Evolutionary conservation across 2,329 filamentous ascomycete genomes (phyloP), one percentile per base, ranked within the genome.

Genomic region (Scedosporium minutisporum): DNA sequence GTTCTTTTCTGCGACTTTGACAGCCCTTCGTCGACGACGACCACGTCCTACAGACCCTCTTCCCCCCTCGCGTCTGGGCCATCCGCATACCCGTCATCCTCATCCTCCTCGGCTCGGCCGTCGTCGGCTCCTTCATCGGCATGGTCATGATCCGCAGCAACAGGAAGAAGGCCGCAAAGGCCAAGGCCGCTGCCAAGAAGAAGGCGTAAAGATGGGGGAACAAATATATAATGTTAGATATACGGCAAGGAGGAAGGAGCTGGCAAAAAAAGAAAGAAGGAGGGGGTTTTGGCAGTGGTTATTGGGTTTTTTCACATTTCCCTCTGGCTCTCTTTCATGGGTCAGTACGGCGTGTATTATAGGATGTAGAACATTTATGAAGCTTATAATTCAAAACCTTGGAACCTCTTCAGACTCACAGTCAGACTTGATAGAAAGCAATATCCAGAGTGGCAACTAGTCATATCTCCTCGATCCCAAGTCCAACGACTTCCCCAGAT

Each of bases 131-230:
- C 65, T 99, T 99, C 82, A 83, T 99, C 68, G 89, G 90, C 71
- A 87, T 96, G 73, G 93, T 99, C 72, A 99, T 99, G 95, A 97
- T 99, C 79, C 87, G 91, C 75, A 97, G 93, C 83, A 97, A 97
- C 82, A 84, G 89, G 75, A 97, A 97, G 86, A 97, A 95, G 86
- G 91, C 91, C 3, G 87, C 91, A 68, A 99, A 97, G 84, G 89
- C 89, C 66, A 93, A 92, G 77, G 88, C 89, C 63, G 61, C 55
- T 7, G 74, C 78, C 48, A 91, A 91, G 82, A 96, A 96, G 87
- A 95, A 96, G 87, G 86, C 87, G 65, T 91, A 82, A 80, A 69
- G 41, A 18, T 46, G 57, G n/a, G 21, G 27, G 7, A 12, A 48
- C 1, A 48, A 21, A 38, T 38, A 38, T 38, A 38, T 38, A 38